phyloP scores from a whole-genome alignment of 169 alveolate species.

The Cryptosporidium sp. region DNA sequence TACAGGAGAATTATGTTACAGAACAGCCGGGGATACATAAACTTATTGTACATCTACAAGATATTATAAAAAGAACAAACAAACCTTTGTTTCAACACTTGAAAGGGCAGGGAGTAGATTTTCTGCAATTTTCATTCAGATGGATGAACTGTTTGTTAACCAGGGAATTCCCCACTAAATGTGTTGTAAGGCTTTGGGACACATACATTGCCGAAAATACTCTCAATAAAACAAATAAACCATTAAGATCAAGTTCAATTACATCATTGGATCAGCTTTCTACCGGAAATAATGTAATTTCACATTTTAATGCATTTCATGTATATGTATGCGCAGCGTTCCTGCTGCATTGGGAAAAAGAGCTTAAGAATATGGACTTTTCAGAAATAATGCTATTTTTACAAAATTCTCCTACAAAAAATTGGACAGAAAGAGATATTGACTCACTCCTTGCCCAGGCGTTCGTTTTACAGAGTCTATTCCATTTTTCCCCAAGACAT shows the following conservation, averaged over 20 bases:
- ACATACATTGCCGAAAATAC: constrained; percentile 89
- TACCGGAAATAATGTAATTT: constrained; percentile 29
- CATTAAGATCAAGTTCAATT: constrained; percentile 40
- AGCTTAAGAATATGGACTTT: constrained; percentile 88
- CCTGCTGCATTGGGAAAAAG: constrained; percentile 88
- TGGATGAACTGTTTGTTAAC: constrained; percentile 84
- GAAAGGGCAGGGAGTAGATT: constrained; percentile 78
- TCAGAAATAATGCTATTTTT: constrained; percentile 87
- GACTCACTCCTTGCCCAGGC: constrained; percentile 92
- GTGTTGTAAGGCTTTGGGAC: constrained; percentile 89
- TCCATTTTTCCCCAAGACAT: constrained; percentile 83
- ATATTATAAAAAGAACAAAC: constrained; percentile 91
- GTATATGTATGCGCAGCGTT: constrained; percentile 90
- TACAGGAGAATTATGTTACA: constrained; percentile 92
- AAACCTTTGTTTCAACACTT: constrained; percentile 84
- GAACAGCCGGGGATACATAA: constrained; percentile 95
- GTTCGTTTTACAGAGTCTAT: constrained; percentile 80
- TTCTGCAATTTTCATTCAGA: constrained; percentile 90
- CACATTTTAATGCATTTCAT: constrained; percentile 83
- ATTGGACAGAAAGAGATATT: constrained; percentile 89
- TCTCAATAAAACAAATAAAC: constrained; percentile 50
- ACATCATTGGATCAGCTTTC: constrained; percentile 60
- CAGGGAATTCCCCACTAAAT: constrained; percentile 62
- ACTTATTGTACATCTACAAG: constrained; percentile 88
- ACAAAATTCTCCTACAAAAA: constrained; percentile 89